phyloP scores from a whole-genome alignment of 345 rosid species.

The Iberis pinnata region DNA sequence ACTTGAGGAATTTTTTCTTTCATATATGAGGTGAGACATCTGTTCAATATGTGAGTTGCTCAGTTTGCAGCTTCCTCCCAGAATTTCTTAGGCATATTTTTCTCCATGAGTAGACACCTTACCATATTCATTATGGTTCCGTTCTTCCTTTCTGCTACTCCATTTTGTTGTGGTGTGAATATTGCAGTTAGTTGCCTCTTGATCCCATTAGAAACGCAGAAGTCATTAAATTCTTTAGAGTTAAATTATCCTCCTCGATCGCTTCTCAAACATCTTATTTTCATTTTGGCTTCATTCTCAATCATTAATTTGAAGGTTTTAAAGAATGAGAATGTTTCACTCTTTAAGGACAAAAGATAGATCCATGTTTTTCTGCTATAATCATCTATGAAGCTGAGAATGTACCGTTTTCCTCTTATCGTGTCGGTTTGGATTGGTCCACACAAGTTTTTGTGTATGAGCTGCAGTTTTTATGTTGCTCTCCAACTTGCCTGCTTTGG shows the following conservation, averaged over 20 bases:
- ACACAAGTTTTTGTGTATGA: not conserved
- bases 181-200: not conserved
- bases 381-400: not conserved
- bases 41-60: not conserved
- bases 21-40: not conserved
- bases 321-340: not conserved
- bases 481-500: not conserved
- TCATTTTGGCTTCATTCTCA: not conserved
- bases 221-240: not conserved
- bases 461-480: not conserved
- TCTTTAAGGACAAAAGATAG: not conserved
- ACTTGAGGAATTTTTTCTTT: not conserved
- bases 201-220: not conserved
- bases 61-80: not conserved
- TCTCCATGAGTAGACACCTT: not conserved
- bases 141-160: not conserved
- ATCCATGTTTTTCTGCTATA: not conserved
- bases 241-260: not conserved
- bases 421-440: not conserved
- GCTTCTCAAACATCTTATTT: not conserved
- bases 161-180: not conserved
- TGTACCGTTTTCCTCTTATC: not conserved
- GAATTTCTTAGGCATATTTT: not conserved
- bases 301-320: not conserved
- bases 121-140: not conserved